Conservation (phyloP, 495 filamentous ascomycete species). For the Parachaetomium inaequale region DNA sequence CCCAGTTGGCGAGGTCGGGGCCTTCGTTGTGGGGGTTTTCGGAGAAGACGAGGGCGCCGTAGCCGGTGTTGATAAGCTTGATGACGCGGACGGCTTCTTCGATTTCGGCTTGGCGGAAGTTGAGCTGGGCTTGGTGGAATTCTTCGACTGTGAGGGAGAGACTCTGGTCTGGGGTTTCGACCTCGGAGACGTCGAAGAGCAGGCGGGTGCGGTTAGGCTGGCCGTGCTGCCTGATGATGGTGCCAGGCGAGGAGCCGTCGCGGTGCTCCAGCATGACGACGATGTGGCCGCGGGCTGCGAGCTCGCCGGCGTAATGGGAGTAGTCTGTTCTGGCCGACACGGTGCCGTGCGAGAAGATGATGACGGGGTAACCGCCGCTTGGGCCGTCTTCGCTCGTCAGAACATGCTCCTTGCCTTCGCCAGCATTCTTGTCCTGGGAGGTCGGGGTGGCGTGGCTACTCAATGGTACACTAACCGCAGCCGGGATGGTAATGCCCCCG, state of each 20-base stretch:
- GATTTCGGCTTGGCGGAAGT: conserved; percentile 53
- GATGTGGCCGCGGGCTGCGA: conserved; percentile 50
- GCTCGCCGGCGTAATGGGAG: conserved; percentile 51
- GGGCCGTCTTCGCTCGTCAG: conserved; percentile 15
- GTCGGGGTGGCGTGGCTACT: conserved; percentile 30
- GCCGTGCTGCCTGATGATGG: conserved; percentile 35
- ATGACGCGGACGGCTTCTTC: conserved; percentile 47
- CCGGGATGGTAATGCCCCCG: conserved; percentile 44
- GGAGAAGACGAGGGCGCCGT: conserved; percentile 35
- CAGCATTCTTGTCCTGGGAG: conserved; percentile 18
- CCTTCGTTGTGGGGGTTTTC: conserved; percentile 37
- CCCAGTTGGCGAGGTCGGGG: conserved; percentile 30
- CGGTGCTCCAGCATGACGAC: conserved; percentile 53
- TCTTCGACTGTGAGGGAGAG: conserved; percentile 27
- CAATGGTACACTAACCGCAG: conserved; percentile 42
- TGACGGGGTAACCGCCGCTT: conserved; percentile 36
- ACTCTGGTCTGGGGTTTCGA: conserved; percentile 26
- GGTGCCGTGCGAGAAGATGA: conserved; percentile 55
- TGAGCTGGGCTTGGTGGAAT: conserved; percentile 47
- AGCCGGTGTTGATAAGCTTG: conserved; percentile 40
- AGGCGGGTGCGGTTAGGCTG: conserved; percentile 25
- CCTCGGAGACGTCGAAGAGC: conserved; percentile 30
- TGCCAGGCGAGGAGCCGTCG: conserved; percentile 52
- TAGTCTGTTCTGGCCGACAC: conserved; percentile 50
- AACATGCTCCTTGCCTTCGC: conserved; percentile 20